Evolutionary conservation across 805 yeast species (phyloP), one percentile per base, ranked within the genome.

Genomic region (Millerago galiae): DNA sequence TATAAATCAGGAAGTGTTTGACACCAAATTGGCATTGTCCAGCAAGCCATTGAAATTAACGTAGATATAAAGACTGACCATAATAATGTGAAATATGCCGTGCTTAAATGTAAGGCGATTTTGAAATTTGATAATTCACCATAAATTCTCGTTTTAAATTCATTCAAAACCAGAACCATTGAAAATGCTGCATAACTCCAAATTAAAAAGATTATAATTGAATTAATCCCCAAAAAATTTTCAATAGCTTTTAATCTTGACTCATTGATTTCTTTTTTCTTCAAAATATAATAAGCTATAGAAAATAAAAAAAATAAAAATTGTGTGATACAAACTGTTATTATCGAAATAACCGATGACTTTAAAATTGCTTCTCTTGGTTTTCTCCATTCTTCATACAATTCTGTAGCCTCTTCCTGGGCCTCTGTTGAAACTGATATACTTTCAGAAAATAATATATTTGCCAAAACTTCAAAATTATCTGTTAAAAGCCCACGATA

Each of bases 11-110:
- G 47, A 11, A 78, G 76, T 39, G 74, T 70, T 8, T 75, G 72
- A 61, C 81, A 79, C 83, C 84, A 70, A 13, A 61, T 47, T 3
- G 72, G 70, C 8, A 72, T 71, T 8, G 60, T 63, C 74, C 74
- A 70, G 8, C 51, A 28, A 10, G 53, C 29, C 44, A 54, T 46
- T 4, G 42, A 37, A 4, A 56, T 27, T n/a, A 53, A 16, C 1
- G 47, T 35, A 48, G 43, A 47, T 32, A 44, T 54, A 37, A 65
- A 53, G 2, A 63, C 47, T 5, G 62, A 11, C 77, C 77, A 73
- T 7, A 67, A 49, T 3, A 74, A 29, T 21, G 61, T 32, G 43
- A 70, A 65, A 72, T 74, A 77, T 0, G 56, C 42, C 0, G 38
- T 29, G 1, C 83, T 80, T 14, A 66, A 44, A 41, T 60, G 61